Conservation (phyloP, 2,329 filamentous ascomycete species). For the Xylaria hypoxylon region DNA sequence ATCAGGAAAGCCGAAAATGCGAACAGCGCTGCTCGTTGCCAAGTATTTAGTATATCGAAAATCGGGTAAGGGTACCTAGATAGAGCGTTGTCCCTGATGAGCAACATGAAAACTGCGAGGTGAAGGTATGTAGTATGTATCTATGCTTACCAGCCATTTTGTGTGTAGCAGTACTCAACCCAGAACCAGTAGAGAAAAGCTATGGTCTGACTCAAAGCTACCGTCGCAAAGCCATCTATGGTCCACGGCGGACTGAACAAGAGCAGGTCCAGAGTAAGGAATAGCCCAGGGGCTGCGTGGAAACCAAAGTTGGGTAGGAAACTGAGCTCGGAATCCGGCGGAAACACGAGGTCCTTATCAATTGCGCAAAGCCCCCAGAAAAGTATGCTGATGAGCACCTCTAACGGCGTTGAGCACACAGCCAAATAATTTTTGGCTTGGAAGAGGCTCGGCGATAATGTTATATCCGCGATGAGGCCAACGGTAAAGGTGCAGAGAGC, state of each 20-base stretch:
- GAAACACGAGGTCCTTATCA: slow-evolving; percentile 64
- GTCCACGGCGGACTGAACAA: slow-evolving; percentile 80
- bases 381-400: slow-evolving; percentile 76
- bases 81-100: slow-evolving; percentile 47
- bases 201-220: slow-evolving; percentile 67
- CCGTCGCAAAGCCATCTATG: slow-evolving; percentile 68
- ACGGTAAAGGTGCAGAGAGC: slow-evolving; percentile 70
- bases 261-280: slow-evolving; percentile 73
- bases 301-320: slow-evolving; percentile 71
- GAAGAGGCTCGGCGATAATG: slow-evolving; percentile 69
- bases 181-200: slow-evolving; percentile 80
- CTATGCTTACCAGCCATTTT: slow-evolving; percentile 70
- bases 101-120: background rate
- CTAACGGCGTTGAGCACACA: slow-evolving; percentile 74
- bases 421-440: slow-evolving; percentile 74
- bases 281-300: slow-evolving; percentile 73
- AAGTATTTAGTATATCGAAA: slow-evolving; percentile 74
- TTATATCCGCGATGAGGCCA: slow-evolving; percentile 74
- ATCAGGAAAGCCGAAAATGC: slow-evolving; percentile 76
- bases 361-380: slow-evolving; percentile 77
- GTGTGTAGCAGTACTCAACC: slow-evolving; percentile 77
- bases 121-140: background rate
- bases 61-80: slow-evolving; percentile 86
- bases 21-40: slow-evolving; percentile 77
- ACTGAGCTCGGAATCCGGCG: slow-evolving; percentile 66